Percentiles rank a stretch among this genome's conserved stretches.
phyloP scores from a whole-genome alignment of 108 stramenopile genomes.

The Skeletonema potamos region DNA sequence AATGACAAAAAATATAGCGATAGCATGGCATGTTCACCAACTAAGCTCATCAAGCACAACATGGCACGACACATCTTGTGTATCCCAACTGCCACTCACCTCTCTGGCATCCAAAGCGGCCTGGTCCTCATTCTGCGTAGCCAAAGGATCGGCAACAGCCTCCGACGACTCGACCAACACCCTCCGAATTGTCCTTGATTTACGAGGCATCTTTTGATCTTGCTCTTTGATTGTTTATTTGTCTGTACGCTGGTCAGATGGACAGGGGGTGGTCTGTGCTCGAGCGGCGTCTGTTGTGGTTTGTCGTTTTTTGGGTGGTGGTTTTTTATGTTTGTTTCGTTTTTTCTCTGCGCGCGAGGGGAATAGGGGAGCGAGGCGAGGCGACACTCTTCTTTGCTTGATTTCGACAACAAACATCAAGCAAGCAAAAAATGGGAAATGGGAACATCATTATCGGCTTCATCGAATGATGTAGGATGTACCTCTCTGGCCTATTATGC shows the following conservation, averaged over 20 bases:
- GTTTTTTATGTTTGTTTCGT: neutral
- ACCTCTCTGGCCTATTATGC: no score
- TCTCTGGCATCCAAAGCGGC: neutral
- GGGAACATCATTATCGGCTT: no score
- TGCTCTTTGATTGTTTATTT: neutral
- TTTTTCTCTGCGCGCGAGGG: no score
- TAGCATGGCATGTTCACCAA: no score
- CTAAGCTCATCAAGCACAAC: no score
- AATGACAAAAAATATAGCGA: neutral
- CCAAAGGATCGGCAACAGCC: constrained; percentile 3
- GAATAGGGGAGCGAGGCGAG: no score
- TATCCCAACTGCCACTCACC: neutral
- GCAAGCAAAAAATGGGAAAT: no score
- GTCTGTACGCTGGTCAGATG: constrained; percentile 4
- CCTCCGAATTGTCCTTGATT: neutral
- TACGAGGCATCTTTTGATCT: neutral
- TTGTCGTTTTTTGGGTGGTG: neutral
- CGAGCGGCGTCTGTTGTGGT: neutral
- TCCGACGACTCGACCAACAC: no score
- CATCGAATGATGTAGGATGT: no score
- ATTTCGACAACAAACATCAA: no score
- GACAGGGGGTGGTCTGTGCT: neutral
- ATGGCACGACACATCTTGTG: constrained; percentile 1
- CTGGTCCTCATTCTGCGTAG: neutral
- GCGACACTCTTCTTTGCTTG: no score